Conservation (phyloP, 352 stramenopile genomes). For the Globisporangium lucens region DNA sequence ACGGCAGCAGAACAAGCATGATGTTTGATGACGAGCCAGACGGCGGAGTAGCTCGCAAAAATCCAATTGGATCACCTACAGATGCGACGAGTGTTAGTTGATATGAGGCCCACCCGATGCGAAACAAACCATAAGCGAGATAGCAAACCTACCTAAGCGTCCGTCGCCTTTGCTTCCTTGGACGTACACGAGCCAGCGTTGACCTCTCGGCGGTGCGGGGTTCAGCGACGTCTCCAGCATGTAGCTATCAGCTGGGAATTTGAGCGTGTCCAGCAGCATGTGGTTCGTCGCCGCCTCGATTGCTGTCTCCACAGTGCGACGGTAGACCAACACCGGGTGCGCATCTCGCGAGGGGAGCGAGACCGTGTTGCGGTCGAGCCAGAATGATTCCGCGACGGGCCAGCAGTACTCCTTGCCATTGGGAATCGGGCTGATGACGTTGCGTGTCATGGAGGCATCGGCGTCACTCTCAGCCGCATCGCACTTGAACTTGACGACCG, state of each 20-base stretch:
- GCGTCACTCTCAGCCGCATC: constrained; percentile 45
- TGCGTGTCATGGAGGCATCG: constrained; percentile 51
- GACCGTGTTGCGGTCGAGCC: constrained; percentile 78
- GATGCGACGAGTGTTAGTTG: background rate
- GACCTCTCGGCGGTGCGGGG: constrained; percentile 57
- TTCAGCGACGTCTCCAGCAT: constrained; percentile 55
- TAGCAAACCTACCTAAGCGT: constrained; percentile 40
- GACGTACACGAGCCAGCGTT: constrained; percentile 84
- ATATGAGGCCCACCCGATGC: background rate
- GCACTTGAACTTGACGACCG: constrained; percentile 80
- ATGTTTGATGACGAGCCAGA: constrained; percentile 27
- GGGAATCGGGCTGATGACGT: constrained; percentile 68
- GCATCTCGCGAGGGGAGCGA: constrained; percentile 72
- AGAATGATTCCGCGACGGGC: constrained; percentile 82
- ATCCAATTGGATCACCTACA: constrained; percentile 75
- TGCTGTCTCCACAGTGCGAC: constrained; percentile 64
- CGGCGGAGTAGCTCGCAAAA: constrained; percentile 48
- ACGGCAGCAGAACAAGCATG: constrained; percentile 83
- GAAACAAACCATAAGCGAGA: background rate
- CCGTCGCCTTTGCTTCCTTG: constrained; percentile 79
- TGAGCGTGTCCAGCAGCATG: constrained; percentile 87
- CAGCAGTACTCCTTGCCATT: constrained; percentile 81
- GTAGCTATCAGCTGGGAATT: constrained; percentile 83
- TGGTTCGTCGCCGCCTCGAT: constrained; percentile 83
- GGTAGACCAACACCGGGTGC: constrained; percentile 71